Evolutionary conservation across 2,329 filamentous ascomycete genomes (phyloP), one percentile per base, ranked within the genome.

Genomic region (Zopfia rhizophila): DNA sequence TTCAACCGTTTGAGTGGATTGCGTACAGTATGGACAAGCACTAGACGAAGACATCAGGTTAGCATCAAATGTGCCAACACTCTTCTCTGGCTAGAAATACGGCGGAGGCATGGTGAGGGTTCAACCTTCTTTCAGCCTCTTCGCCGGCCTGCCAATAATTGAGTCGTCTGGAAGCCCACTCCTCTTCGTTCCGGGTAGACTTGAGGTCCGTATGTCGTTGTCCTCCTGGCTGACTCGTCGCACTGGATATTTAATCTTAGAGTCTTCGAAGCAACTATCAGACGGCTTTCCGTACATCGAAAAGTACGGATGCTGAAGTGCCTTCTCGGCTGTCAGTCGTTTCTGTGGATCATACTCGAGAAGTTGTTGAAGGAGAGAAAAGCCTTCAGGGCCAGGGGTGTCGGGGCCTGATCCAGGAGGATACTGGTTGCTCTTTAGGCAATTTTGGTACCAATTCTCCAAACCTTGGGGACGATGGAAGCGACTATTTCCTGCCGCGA

Each of bases 321-420:
- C 94, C 63, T 92, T 84, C 30, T 90, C 87, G 0, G 94, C 94
- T 1, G 91, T 96, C 45, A 97, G 79, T 3, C 94, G 84, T 69
- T 91, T 92, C 39, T 88, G 83, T 0, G 94, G 94, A 69, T 99
- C 93, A 69, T 97, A 99, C 63, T 97, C 91, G 8, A 99, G 82
- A 36, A 99, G 78, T 1, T 86, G 87, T 3, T 89, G 83, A 1
- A 99, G 82, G 2, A 99, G 78, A 56, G 89, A 87, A 66, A 91
- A 90, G 2, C 94, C 93, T 53, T 96, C 89, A 1, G 81, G 64
- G 29, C 78, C 70, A 24, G 75, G 66, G 16, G 63, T 67, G 6
- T 70, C 67, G 4, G 68, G 66, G 3, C 70, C 66, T 13, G 65
- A 59, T 11, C 65, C 65, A 6, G 61, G 57, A 5, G 72, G 66